Conservation (phyloP, 371 early-diverging fungal genomes). For the Rhizopus delemar region DNA sequence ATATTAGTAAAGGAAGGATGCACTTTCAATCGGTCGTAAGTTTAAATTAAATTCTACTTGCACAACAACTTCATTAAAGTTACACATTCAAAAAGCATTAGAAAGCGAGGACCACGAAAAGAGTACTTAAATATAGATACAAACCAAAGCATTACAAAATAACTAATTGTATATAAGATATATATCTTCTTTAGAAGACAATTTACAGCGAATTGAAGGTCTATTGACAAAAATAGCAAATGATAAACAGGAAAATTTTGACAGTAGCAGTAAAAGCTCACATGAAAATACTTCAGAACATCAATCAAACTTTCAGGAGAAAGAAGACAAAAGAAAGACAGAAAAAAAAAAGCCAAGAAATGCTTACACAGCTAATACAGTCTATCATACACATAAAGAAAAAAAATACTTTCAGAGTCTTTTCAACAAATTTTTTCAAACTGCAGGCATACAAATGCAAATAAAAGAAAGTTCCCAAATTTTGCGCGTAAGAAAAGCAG, state of each 20-base stretch:
- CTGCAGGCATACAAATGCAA: constrained; percentile 6
- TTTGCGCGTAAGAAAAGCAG: constrained; percentile 25
- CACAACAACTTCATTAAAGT: not conserved
- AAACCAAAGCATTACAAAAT: not conserved
- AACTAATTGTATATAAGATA: not conserved
- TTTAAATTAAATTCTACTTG: not conserved
- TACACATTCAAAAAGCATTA: constrained; percentile 8
- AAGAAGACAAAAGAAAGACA: no score
- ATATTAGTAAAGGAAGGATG: constrained; percentile 19
- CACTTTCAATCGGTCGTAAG: constrained; percentile 22
- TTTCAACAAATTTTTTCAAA: not conserved
- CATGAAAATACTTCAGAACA: not conserved
- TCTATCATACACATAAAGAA: not conserved
- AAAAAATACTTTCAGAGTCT: not conserved
- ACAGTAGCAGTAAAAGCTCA: not conserved
- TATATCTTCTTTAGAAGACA: constrained; percentile 11
- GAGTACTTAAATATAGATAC: constrained; percentile 13
- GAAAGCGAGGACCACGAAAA: constrained; percentile 27
- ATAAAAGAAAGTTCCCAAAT: constrained; percentile 26
- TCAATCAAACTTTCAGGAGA: not conserved
- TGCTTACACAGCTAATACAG: no score
- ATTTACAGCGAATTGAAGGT: constrained; percentile 14
- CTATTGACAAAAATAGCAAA: not conserved
- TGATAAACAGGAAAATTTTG: not conserved
- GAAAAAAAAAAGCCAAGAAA: no score